A percentile compares a stretch with the other conserved stretches of the same genome.
Evolutionary conservation across 1,139 yeast species (phyloP).

Genomic region (Arxiozyma slooffiae): DNA sequence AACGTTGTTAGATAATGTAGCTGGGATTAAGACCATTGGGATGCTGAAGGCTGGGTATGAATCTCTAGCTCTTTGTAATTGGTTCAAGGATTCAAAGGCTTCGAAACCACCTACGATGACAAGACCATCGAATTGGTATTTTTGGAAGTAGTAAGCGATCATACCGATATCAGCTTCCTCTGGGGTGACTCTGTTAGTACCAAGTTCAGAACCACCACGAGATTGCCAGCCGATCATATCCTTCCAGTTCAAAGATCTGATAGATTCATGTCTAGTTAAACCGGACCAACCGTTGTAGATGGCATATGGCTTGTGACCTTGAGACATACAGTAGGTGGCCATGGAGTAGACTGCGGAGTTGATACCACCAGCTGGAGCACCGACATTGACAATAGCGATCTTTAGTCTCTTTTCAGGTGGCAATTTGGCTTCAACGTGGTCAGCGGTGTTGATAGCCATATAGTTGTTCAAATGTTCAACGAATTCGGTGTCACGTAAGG

Average conservation of each 20-base stretch:
- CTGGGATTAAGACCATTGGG: conserved; percentile 89
- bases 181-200: conserved; percentile 85
- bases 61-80: conserved; percentile 60
- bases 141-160: conserved; percentile 84
- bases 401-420: conserved; percentile 42
- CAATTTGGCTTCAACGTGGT: conserved; percentile 45
- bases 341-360: conserved; percentile 89
- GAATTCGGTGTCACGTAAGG: conserved; percentile 78
- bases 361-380: conserved; percentile 96
- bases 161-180: conserved; percentile 68
- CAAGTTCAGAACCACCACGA: conserved; percentile 89
- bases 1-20: conserved; percentile 93
- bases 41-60: conserved; percentile 84
- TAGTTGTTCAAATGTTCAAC: conserved; percentile 67
- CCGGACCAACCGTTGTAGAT: conserved; percentile 93
- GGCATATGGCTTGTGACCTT: conserved; percentile 82
- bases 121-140: conserved; percentile 74
- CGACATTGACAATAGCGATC: conserved; percentile 80
- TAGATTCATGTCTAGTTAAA: conserved; percentile 66
- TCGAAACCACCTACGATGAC: conserved; percentile 93
- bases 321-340: conserved; percentile 80
- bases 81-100: conserved; percentile 74
- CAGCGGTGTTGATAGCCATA: conserved; percentile 58
- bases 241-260: conserved; percentile 68
- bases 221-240: conserved; percentile 87